Base-by-base conservation (phyloP, 129 eudicot genomes). In the Arctium lappa region DNA sequence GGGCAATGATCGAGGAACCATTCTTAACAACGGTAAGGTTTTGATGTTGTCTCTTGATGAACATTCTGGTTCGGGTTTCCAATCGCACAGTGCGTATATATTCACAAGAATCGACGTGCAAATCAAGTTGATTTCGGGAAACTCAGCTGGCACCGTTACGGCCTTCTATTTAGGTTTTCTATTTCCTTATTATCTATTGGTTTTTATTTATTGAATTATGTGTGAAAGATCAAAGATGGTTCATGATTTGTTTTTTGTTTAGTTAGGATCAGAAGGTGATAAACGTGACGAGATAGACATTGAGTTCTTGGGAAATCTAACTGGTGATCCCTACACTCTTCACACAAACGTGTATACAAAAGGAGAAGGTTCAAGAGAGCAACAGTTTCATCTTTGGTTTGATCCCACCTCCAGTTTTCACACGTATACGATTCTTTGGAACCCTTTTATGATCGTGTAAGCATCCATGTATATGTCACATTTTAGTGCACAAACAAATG, bases 141-240 rank as follows among this genome's bases (percentile, higher is more conserved):
- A 81, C 76, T 86, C 88, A 11, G 88, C 88, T 4, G 88, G 88
- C 72, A 86, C 88, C 1, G 88, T 86, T 53, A 81, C 88, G 9
- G 68, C 88, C 3, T 81, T 77, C 36, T 86, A 81, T 31, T 85
- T 86, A 56, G 3, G 75, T 70, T 71, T 72, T 70, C 8, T 16
- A 42, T 30, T 16, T 16, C 65, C 30, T 80, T 46, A 4, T 46
- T 69, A 22, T 4, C 1, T 1, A 42, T 37, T 5, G 31, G 15
- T 29, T 30, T 22, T 53, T 69, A 31, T 13, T 38, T 13, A 16
- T 27, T 22, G n/a, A 16, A 37, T 60, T 3, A 65, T 66, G 37
- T 66, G 53, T 34, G 37, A 42, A 82, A 53, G 32, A 72, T 27
- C 4, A 6, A 6, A 40, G 6, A 42, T 75, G 68, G 5, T 33